Evolutionary conservation across 306 rosid species (phyloP).

Genomic region (Sicyos edulis): DNA sequence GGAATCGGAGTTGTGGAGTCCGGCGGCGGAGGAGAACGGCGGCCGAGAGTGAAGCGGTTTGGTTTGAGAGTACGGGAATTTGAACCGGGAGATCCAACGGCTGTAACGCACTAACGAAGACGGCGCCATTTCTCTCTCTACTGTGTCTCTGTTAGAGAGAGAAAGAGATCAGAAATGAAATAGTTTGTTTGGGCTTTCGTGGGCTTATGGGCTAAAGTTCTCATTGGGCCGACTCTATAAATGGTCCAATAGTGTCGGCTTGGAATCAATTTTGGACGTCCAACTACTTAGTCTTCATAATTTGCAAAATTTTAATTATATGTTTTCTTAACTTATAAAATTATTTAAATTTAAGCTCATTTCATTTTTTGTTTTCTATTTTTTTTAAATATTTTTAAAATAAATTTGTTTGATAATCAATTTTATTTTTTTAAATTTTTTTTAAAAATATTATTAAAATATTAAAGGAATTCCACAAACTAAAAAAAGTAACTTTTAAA

Average conservation of each 20-base stretch:
- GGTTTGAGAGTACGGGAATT: constrained; percentile 10
- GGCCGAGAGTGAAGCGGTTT: constrained; percentile 18
- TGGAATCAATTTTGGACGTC: background rate
- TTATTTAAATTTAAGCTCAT: too few species aligned
- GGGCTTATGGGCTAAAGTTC: background rate
- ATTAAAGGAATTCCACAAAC: too few species aligned
- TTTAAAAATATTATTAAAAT: too few species aligned
- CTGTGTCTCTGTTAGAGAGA: background rate
- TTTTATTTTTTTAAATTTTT: too few species aligned
- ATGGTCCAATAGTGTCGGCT: background rate
- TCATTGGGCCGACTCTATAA: background rate
- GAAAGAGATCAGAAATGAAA: background rate
- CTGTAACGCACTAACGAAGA: constrained; percentile 26
- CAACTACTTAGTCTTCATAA: too few species aligned
- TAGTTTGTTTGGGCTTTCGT: background rate
- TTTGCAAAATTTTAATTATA: too few species aligned
- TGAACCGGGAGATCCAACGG: constrained; percentile 34
- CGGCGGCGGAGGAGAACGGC: constrained; percentile 24
- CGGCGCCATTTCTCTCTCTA: constrained; percentile 27
- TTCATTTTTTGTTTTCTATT: too few species aligned
- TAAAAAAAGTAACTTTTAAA: too few species aligned
- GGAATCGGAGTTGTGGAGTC: constrained; percentile 17
- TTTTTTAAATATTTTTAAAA: too few species aligned
- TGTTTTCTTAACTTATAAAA: too few species aligned
- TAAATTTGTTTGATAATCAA: too few species aligned